A percentile compares a stretch with the other conserved stretches of the same genome.
Conservation (phyloP, 1,284 basidiomycete species). For the Puccinia sorghi region DNA sequence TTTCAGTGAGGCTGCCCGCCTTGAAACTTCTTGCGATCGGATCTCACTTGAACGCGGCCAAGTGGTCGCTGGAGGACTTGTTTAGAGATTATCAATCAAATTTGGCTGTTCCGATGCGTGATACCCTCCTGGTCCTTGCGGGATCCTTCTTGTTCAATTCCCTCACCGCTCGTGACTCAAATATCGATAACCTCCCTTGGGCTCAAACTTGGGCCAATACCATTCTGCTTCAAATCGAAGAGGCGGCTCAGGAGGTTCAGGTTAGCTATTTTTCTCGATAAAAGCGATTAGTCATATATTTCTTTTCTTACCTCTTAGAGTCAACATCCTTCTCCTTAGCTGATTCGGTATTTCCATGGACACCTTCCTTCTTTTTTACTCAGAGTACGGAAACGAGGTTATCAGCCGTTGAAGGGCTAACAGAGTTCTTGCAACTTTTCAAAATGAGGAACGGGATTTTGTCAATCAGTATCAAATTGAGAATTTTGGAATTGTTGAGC, state of each 20-base stretch:
- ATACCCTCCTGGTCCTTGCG: conserved; percentile 27
- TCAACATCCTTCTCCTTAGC: neutral
- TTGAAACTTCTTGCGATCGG: conserved; percentile 27
- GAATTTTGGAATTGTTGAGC: conserved; percentile 29
- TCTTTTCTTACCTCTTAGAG: no score
- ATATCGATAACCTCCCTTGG: neutral
- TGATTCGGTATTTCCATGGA: neutral
- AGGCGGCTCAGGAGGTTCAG: conserved; percentile 31
- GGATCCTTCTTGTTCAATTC: conserved; percentile 21
- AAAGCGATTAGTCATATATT: neutral
- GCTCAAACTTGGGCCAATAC: neutral
- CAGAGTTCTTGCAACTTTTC: conserved; percentile 4
- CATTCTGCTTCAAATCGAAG: conserved; percentile 20
- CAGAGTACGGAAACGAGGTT: conserved; percentile 43
- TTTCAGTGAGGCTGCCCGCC: conserved; percentile 20
- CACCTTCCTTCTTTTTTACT: neutral
- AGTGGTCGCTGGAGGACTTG: conserved; percentile 30
- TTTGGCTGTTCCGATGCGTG: conserved; percentile 19
- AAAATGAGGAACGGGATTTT: neutral
- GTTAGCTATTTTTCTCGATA: conserved; percentile 13
- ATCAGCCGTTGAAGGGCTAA: conserved; percentile 30
- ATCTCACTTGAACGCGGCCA: conserved; percentile 1
- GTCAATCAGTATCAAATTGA: neutral
- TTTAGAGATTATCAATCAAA: conserved; percentile 14
- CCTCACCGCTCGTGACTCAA: neutral